Evolutionary conservation across 129 eudicot species (phyloP), one percentile per base, ranked within the genome.

Genomic region (Scalesia atractyloides): DNA sequence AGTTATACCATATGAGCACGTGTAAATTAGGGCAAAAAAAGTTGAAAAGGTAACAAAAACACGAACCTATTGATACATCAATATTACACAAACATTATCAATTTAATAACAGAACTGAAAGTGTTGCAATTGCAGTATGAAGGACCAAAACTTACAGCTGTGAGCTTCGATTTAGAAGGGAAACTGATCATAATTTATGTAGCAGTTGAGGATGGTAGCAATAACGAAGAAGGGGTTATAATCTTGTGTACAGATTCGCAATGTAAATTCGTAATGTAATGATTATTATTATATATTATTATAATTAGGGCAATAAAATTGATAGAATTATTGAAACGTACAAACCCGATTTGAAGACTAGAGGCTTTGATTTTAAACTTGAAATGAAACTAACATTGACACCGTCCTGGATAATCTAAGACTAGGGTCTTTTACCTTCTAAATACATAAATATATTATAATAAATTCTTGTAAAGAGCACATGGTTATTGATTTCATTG

Each of bases 41-140:
- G 22, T 7, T 8, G 5, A 53, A 18, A 50, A 16, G 18, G 4
- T 8, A 52, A 52, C 18, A 52, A 52, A 22, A 52, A 52, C 58
- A 17, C 5, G 22, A 52, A 11, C 58, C 24, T 16, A 17, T 12
- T n/a, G 54, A 49, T 49, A 49, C 56, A 50, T 7, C 59, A 22
- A 22, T 51, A 52, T 52, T 17, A 56, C 34, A 56, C 14, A 56
- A 19, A 56, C 62, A 56, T 54, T 54, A 54, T 54, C 61, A 20
- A 54, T 10, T 54, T 5, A 20, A 51, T 51, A 51, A 51, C 22
- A 20, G 17, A 12, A 51, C 1, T 49, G 22, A 16, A 51, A 53
- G 13, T 53, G 19, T 53, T 53, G 9, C 0, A 53, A 22, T 17
- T 53, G 60, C 9, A 16, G 8, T 52, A 9, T 39, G 9, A 5